Evolutionary conservation across 257 asterid species (phyloP), one percentile per base, ranked within the genome.

Genomic region (Nicotiana obtusifolia): DNA sequence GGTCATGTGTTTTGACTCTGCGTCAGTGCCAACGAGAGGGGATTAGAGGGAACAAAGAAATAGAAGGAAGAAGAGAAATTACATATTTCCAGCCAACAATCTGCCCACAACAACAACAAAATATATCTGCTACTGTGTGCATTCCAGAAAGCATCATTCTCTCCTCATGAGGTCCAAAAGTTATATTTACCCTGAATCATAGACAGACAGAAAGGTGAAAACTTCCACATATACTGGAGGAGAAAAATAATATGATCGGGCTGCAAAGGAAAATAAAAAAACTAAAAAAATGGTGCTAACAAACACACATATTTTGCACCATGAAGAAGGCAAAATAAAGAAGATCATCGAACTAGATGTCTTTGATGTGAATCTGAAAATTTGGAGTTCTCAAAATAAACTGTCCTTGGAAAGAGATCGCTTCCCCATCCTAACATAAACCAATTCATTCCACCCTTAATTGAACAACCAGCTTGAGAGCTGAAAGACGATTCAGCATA

Each of bases 1-100:
- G 79, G 24, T 73, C 16, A n/a, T 47, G 20, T 2, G 14, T 47
- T 73, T 47, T 69, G 57, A 14, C 41, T 47, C 10, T 15, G 14
- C 1, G 37, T 47, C 54, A 10, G 2, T 47, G 79, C 60, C 61
- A 44, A 73, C 22, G 0, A 31, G 31, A 35, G 31, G 37, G 28
- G 20, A 73, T 59, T 3, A 31, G 31, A 35, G 77, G 37, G 28
- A 26, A 65, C 31, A 65, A 7, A 22, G 52, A 76, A 82, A 62
- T 64, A 62, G 83, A 16, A 81, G 20, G 76, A 64, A 80, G 76
- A 47, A 41, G 24, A 83, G 44, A 80, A 84, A 76, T 69, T 68
- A 95, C 98, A 44, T 93, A 93, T 95, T 95, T 95, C 98, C 98
- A 95, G 77, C 98, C 98, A 71, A 92, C 87, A 53, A 87, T 86